Evolutionary conservation across 768 basidiomycete species (phyloP).

Genomic region (Suillus occidentalis): DNA sequence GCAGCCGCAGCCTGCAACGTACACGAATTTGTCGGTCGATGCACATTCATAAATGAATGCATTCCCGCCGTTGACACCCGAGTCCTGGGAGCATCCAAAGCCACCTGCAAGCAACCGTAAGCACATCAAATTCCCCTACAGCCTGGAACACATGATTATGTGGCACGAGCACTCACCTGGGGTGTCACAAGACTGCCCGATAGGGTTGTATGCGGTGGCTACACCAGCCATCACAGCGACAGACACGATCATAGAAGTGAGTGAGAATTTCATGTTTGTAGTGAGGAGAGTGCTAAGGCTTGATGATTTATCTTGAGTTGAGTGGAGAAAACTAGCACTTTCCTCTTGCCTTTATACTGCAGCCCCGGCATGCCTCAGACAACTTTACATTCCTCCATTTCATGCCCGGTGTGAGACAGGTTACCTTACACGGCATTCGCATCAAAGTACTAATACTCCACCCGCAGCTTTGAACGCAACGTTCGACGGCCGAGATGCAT

Average conservation of each 20-base stretch:
- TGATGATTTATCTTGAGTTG: slow-evolving; percentile 1
- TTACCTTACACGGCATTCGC: neutral
- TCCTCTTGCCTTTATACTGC: neutral
- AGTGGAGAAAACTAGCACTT: neutral
- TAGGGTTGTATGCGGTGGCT: neutral
- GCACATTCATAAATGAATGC: slow-evolving; percentile 3
- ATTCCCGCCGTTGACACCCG: neutral
- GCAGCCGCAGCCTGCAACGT: neutral
- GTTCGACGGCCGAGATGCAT: neutral
- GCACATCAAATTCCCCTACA: neutral
- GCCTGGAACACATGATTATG: neutral
- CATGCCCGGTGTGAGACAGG: neutral
- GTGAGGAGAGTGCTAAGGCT: neutral
- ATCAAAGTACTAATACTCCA: neutral
- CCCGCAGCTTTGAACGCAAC: neutral
- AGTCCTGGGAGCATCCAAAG: neutral
- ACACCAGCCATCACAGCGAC: slow-evolving; percentile 1
- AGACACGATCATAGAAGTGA: slow-evolving; percentile 3
- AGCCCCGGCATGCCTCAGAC: neutral
- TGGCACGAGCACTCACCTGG: neutral
- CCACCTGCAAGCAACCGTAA: neutral
- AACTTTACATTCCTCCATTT: neutral
- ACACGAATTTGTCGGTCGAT: neutral
- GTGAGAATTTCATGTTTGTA: neutral
- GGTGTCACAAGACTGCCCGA: slow-evolving; percentile 1